Percentiles rank a stretch among this genome's conserved stretches.
phyloP scores from a whole-genome alignment of 2,329 filamentous ascomycete genomes.

The Ophiosphaerella herpotricha region DNA sequence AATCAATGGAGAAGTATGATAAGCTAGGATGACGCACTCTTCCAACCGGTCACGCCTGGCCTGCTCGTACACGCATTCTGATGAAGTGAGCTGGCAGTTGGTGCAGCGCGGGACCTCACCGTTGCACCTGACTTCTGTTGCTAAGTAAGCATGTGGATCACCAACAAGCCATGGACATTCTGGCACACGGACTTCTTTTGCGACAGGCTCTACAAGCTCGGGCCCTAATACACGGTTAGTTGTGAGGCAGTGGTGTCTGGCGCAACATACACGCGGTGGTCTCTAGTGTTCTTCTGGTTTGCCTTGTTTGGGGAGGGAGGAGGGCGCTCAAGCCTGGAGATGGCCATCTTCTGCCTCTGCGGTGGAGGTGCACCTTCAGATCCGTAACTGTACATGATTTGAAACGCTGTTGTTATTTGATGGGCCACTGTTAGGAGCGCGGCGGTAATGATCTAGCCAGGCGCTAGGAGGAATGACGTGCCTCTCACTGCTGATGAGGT shows the following conservation, averaged over 20 bases:
- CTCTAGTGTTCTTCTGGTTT: slow-evolving; percentile 8
- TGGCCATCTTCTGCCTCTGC: slow-evolving; percentile 15
- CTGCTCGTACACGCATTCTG: slow-evolving; percentile 28
- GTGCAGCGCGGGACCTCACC: slow-evolving; percentile 26
- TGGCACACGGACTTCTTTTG: slow-evolving; percentile 19
- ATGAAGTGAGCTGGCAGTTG: slow-evolving; percentile 17
- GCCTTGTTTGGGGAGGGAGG: slow-evolving; percentile 6
- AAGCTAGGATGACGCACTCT: slow-evolving; percentile 15
- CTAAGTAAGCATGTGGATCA: not conserved
- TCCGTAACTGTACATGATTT: not conserved
- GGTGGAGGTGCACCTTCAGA: not conserved
- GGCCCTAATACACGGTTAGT: slow-evolving; percentile 8
- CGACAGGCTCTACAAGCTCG: slow-evolving; percentile 31
- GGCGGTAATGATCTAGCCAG: too few relatives aligned
- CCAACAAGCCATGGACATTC: not conserved
- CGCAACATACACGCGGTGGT: slow-evolving; percentile 24
- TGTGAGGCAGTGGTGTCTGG: not conserved
- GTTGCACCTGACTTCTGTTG: slow-evolving; percentile 30
- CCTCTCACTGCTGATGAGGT: too few relatives aligned
- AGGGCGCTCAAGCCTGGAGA: slow-evolving; percentile 15
- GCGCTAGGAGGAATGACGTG: too few relatives aligned
- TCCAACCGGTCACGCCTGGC: slow-evolving; percentile 29
- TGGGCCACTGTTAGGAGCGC: too few relatives aligned
- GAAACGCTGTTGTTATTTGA: too few relatives aligned
- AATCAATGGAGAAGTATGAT: not conserved